Conservation (phyloP, 169 alveolate species). For the Babesia ovata region DNA sequence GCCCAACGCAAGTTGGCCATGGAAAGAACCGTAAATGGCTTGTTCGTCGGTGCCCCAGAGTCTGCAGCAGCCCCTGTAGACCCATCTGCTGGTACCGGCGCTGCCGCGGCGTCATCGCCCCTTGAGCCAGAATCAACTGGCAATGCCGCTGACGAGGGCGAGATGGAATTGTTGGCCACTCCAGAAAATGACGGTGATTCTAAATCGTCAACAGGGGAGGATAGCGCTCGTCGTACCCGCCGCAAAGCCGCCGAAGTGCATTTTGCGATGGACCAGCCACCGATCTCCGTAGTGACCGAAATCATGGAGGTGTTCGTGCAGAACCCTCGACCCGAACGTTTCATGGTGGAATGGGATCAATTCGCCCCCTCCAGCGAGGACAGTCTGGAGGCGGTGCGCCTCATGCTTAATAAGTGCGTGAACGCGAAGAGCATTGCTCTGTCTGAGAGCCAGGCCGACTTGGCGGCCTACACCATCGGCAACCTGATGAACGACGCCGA, state of each 20-base stretch:
- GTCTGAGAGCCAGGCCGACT: constrained; percentile 23
- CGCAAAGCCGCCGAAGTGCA: constrained; percentile 7
- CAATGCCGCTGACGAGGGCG: neutral
- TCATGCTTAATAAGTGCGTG: constrained; percentile 20
- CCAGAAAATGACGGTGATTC: neutral
- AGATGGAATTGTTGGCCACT: neutral
- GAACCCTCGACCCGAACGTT: constrained; percentile 16
- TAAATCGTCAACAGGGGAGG: neutral
- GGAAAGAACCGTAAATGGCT: constrained; percentile 40
- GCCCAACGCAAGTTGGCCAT: constrained; percentile 41
- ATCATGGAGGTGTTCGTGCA: constrained; percentile 23
- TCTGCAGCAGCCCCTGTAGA: neutral
- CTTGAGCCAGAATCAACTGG: neutral
- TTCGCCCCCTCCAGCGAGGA: constrained; percentile 9
- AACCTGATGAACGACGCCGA: neutral
- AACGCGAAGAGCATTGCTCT: constrained; percentile 7
- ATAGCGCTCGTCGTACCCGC: neutral
- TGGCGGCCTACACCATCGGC: constrained; percentile 6
- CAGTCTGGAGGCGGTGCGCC: constrained; percentile 10
- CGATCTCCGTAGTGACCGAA: constrained; percentile 1
- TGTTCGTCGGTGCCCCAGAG: constrained; percentile 4
- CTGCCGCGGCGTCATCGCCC: neutral
- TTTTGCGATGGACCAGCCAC: constrained; percentile 13
- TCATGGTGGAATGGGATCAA: constrained; percentile 37
- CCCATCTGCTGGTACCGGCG: neutral